Conservation (phyloP, 2,329 filamentous ascomycete species). For the Colletotrichum cereale region DNA sequence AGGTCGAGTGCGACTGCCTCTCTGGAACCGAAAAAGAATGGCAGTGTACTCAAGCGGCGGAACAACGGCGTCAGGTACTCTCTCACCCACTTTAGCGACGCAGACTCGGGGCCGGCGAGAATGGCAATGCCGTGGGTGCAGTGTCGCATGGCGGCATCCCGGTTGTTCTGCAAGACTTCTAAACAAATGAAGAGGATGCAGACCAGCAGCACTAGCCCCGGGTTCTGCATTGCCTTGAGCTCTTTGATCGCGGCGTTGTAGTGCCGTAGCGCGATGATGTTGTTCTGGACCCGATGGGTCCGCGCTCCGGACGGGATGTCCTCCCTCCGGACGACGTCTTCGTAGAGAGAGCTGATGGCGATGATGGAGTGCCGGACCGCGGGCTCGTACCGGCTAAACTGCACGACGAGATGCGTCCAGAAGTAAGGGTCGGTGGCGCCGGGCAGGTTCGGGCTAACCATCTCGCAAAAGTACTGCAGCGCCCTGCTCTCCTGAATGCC, state of each 20-base stretch:
- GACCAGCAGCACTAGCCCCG: slow-evolving; percentile 53
- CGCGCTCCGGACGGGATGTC: not conserved
- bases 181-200: slow-evolving; percentile 66
- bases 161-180: slow-evolving; percentile 64
- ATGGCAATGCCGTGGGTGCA: slow-evolving; percentile 28
- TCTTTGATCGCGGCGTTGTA: slow-evolving; percentile 45
- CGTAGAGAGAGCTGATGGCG: slow-evolving; percentile 62
- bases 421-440: slow-evolving; percentile 47
- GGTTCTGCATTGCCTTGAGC: slow-evolving; percentile 44
- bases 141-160: slow-evolving; percentile 55
- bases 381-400: slow-evolving; percentile 58
- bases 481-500: slow-evolving; percentile 21
- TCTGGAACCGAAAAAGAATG: slow-evolving; percentile 8
- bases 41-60: slow-evolving; percentile 14
- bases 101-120: not conserved
- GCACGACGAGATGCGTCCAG: slow-evolving; percentile 60
- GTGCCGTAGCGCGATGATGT: slow-evolving; percentile 43
- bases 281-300: not conserved
- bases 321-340: slow-evolving; percentile 41
- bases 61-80: slow-evolving; percentile 24
- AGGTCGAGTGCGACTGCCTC: slow-evolving; percentile 35
- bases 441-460: slow-evolving; percentile 30
- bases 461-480: slow-evolving; percentile 34
- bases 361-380: slow-evolving; percentile 63
- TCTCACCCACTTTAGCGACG: not conserved